Evolutionary conservation across 345 rosid species (phyloP).

Genomic region (Hibiscus tridactylites): DNA sequence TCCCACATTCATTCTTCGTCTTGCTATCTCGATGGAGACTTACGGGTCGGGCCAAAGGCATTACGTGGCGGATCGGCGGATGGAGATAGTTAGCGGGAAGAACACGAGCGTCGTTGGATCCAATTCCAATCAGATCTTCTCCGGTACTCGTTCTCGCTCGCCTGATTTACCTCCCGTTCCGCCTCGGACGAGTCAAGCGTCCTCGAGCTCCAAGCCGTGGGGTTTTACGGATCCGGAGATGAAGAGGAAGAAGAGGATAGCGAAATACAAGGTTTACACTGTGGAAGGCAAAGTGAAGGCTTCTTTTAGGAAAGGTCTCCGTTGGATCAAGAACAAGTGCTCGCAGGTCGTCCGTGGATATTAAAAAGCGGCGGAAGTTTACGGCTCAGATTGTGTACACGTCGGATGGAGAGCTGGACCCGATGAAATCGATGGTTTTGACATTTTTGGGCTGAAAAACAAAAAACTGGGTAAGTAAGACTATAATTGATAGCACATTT

Average conservation of each 20-base stretch:
- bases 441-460: background rate
- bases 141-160: background rate
- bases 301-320: slow-evolving; percentile 41
- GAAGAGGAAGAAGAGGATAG: slow-evolving; percentile 56
- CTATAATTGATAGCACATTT: background rate
- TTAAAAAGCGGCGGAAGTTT: background rate
- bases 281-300: slow-evolving; percentile 60
- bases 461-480: background rate
- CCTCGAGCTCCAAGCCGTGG: slow-evolving; percentile 27
- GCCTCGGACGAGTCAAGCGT: slow-evolving; percentile 21
- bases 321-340: slow-evolving; percentile 61
- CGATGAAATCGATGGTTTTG: background rate
- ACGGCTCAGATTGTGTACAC: slow-evolving; percentile 12
- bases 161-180: slow-evolving; percentile 27
- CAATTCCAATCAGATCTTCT: slow-evolving; percentile 29
- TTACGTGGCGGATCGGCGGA: slow-evolving; percentile 23
- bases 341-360: slow-evolving; percentile 37
- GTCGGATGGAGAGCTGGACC: slow-evolving; percentile 6
- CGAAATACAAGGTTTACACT: slow-evolving; percentile 48
- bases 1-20: background rate
- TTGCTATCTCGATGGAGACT: slow-evolving; percentile 21
- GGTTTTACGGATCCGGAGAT: slow-evolving; percentile 39
- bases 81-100: slow-evolving; percentile 50
- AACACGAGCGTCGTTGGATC: slow-evolving; percentile 14
- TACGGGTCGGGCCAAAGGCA: slow-evolving; percentile 34